phyloP scores from a whole-genome alignment of 805 yeast genomes.

The Metschnikowia colocasiae region DNA sequence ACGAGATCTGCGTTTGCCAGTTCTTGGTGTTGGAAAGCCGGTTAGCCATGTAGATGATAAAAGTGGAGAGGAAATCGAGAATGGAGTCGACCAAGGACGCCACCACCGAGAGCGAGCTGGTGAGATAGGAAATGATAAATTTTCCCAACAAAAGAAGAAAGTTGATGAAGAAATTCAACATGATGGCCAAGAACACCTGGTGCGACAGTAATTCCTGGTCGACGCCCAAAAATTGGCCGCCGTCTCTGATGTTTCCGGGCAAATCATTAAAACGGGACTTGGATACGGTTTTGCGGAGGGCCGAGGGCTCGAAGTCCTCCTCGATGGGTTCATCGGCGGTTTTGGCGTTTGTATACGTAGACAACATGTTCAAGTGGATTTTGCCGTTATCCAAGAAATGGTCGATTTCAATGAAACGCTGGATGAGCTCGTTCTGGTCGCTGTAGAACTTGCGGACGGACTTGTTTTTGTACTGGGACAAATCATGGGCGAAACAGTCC shows the following conservation, averaged over 20 bases:
- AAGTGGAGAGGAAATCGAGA: slow-evolving; percentile 69
- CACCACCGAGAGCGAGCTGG: slow-evolving; percentile 68
- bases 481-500: slow-evolving; percentile 19
- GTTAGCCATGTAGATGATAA: slow-evolving; percentile 65
- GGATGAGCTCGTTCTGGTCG: slow-evolving; percentile 58
- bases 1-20: slow-evolving; percentile 44
- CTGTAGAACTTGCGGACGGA: slow-evolving; percentile 45
- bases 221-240: slow-evolving; percentile 51
- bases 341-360: slow-evolving; percentile 43
- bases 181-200: slow-evolving; percentile 56
- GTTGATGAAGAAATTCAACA: slow-evolving; percentile 61
- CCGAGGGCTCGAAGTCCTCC: slow-evolving; percentile 8
- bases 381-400: slow-evolving; percentile 62
- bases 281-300: slow-evolving; percentile 18
- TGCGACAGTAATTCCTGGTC: slow-evolving; percentile 40
- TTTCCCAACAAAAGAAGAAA: slow-evolving; percentile 58
- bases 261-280: slow-evolving; percentile 38
- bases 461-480: slow-evolving; percentile 21
- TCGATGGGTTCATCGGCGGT: slow-evolving; percentile 15
- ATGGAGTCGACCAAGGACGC: slow-evolving; percentile 78
- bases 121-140: slow-evolving; percentile 53
- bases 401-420: slow-evolving; percentile 58
- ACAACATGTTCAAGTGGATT: slow-evolving; percentile 59
- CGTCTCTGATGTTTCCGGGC: slow-evolving; percentile 60
- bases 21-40: slow-evolving; percentile 43